These are phyloP conservation scores for Lactarius tabidus DNA, from an alignment of 768 basidiomycete genomes.

Conservation along the genomic window DNA sequence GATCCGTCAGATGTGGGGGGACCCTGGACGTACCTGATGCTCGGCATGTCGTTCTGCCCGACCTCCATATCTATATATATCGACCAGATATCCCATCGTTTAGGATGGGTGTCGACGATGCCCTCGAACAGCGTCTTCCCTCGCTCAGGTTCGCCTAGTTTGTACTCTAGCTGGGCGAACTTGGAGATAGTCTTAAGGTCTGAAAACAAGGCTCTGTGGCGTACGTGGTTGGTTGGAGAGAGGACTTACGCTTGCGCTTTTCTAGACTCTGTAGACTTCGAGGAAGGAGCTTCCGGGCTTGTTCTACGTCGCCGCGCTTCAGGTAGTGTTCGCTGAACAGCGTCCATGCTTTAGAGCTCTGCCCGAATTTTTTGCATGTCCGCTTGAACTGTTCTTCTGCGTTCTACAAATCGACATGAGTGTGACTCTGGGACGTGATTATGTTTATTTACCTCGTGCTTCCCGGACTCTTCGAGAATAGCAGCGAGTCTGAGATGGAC, in stretches of 20 bases:
- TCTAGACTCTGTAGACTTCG: conserved; percentile 87
- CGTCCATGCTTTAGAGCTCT: conserved; percentile 93
- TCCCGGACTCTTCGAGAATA: conserved; percentile 81
- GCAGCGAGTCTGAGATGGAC: conserved; percentile 79
- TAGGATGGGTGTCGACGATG: conserved; percentile 92
- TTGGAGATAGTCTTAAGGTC: conserved; percentile 94
- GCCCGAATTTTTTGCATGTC: conserved; percentile 91
- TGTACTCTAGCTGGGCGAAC: conserved; percentile 95
- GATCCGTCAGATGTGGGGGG: background rate
- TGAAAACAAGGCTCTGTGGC: conserved; percentile 32
- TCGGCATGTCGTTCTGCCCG: conserved; percentile 71
- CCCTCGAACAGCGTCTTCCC: conserved; percentile 97
- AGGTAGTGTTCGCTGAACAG: conserved; percentile 81
- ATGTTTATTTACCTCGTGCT: conserved; percentile 56
- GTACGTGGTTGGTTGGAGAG: conserved; percentile 1
- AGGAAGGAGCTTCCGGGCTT: conserved; percentile 81
- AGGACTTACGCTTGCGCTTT: conserved; percentile 87
- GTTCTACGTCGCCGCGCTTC: conserved; percentile 65
- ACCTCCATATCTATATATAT: conserved; percentile 97
- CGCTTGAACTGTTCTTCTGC: conserved; percentile 90
- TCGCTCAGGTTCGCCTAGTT: conserved; percentile 87
- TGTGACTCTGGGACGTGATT: background rate
- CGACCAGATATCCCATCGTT: conserved; percentile 93
- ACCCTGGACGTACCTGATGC: conserved; percentile 52
- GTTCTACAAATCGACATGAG: conserved; percentile 47